Conservation (phyloP, 2,329 filamentous ascomycete genomes). For the Fusarium fracticaudum region DNA sequence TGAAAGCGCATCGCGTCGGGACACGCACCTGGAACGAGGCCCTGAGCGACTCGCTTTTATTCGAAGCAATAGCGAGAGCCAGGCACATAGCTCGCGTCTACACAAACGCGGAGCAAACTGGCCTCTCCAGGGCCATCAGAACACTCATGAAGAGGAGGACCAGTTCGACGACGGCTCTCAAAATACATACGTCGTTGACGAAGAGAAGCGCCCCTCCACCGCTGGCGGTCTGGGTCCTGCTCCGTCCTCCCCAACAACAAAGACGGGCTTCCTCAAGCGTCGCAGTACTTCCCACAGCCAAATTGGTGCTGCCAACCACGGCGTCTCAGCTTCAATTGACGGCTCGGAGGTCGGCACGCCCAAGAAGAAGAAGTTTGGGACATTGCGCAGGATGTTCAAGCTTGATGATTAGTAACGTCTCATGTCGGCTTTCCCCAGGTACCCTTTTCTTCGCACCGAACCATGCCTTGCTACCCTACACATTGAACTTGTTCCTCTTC, state of each 20-base stretch:
- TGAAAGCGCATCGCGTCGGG: constrained; percentile 69
- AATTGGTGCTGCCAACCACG: constrained; percentile 27
- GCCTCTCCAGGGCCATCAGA: constrained; percentile 47
- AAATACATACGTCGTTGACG: constrained; percentile 39
- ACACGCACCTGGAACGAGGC: constrained; percentile 70
- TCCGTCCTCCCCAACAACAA: constrained; percentile 44
- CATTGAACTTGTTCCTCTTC: not conserved
- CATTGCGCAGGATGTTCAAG: constrained; percentile 72
- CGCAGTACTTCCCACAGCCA: constrained; percentile 51
- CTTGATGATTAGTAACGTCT: constrained; percentile 52
- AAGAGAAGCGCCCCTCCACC: constrained; percentile 48
- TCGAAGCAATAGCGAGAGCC: constrained; percentile 49
- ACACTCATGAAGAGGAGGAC: constrained; percentile 46
- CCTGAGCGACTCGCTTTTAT: constrained; percentile 61
- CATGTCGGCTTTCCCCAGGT: not conserved
- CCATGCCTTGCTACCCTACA: not conserved
- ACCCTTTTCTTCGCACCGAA: not conserved
- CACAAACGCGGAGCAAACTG: constrained; percentile 47
- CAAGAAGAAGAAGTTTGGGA: constrained; percentile 74
- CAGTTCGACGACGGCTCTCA: constrained; percentile 37
- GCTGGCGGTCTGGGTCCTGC: constrained; percentile 43
- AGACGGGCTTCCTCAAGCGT: constrained; percentile 48
- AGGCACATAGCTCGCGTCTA: constrained; percentile 32
- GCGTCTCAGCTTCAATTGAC: constrained; percentile 9
- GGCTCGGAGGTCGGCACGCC: constrained; percentile 20